These are phyloP conservation scores for Phytophthora lateralis DNA, from an alignment of 352 stramenopile genomes.

Conservation along the genomic window DNA sequence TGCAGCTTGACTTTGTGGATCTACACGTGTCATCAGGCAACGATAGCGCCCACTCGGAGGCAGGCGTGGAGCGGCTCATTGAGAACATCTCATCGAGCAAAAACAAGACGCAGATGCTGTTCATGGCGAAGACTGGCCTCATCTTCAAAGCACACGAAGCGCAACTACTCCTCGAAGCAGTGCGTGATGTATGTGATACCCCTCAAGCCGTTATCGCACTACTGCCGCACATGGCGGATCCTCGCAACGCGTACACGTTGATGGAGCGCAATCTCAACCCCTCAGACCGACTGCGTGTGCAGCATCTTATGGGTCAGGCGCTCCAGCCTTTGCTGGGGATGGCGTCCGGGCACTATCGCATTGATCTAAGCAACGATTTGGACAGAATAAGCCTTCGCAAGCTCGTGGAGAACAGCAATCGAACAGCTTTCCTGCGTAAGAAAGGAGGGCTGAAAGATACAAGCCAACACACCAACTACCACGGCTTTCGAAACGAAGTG, in stretches of 20 bases:
- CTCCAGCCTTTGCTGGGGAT: slow-evolving; percentile 71
- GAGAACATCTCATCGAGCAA: slow-evolving; percentile 79
- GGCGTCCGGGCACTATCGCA: slow-evolving; percentile 64
- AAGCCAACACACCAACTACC: slow-evolving; percentile 73
- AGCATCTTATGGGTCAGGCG: slow-evolving; percentile 68
- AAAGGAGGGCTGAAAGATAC: slow-evolving; percentile 71
- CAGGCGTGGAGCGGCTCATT: slow-evolving; percentile 70
- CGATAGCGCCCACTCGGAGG: slow-evolving; percentile 72
- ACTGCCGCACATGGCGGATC: slow-evolving; percentile 77
- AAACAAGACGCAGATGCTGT: slow-evolving; percentile 81
- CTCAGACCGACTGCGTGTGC: slow-evolving; percentile 54
- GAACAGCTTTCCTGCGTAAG: slow-evolving; percentile 74
- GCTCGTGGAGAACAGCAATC: slow-evolving; percentile 79
- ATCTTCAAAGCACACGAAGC: slow-evolving; percentile 72
- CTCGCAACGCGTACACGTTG: slow-evolving; percentile 60
- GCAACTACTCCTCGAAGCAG: slow-evolving; percentile 69
- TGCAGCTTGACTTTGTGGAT: slow-evolving; percentile 78
- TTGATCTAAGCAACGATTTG: slow-evolving; percentile 70
- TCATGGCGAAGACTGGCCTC: slow-evolving; percentile 78
- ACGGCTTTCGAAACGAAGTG: slow-evolving; percentile 80
- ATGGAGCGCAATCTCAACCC: slow-evolving; percentile 71
- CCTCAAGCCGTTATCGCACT: slow-evolving; percentile 67
- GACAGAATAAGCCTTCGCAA: slow-evolving; percentile 75
- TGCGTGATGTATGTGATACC: slow-evolving; percentile 66
- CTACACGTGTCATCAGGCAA: slow-evolving; percentile 72